Percentiles rank a stretch among this genome's conserved stretches.
phyloP scores from a whole-genome alignment of 441 rosid species.

The Jatropha podagrica region DNA sequence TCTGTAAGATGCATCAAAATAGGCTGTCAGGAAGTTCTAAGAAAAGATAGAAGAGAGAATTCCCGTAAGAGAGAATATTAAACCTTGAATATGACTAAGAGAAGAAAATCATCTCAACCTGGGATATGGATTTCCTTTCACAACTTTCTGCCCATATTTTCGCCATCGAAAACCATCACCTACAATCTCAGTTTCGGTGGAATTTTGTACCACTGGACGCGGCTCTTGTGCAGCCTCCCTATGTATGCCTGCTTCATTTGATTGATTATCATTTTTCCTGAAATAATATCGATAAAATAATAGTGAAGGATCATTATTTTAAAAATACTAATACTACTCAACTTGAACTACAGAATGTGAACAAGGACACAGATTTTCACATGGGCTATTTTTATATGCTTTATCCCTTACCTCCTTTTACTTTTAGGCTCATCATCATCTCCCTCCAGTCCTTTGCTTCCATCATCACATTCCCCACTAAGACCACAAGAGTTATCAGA shows the following conservation, averaged over 20 bases:
- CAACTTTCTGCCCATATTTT: conserved; percentile 96
- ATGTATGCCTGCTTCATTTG: conserved; percentile 48
- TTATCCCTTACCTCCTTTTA: conserved; percentile 60
- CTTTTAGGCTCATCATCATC: conserved; percentile 58
- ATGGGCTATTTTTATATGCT: not conserved
- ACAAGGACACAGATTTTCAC: not conserved
- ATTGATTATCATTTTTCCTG: conserved; percentile 61
- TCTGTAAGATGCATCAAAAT: conserved; percentile 37
- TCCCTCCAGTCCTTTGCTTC: conserved; percentile 46
- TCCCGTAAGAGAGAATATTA: not conserved
- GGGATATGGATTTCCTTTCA: conserved; percentile 88
- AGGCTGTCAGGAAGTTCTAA: not conserved
- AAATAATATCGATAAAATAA: conserved; percentile 2
- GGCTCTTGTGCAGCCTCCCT: conserved; percentile 42
- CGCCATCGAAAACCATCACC: conserved; percentile 98
- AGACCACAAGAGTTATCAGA: conserved; percentile 65
- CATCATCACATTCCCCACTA: conserved; percentile 64
- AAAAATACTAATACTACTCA: not conserved
- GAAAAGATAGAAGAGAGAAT: not conserved
- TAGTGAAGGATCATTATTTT: not conserved
- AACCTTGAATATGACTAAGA: not conserved
- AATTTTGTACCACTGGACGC: conserved; percentile 36
- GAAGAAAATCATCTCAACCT: conserved; percentile 40
- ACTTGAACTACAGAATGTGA: not conserved
- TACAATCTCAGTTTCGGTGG: conserved; percentile 60